Evolutionary conservation across 345 rosid genomes (phyloP), one percentile per base, ranked within the genome.

Genomic region (Reutealis trisperma): DNA sequence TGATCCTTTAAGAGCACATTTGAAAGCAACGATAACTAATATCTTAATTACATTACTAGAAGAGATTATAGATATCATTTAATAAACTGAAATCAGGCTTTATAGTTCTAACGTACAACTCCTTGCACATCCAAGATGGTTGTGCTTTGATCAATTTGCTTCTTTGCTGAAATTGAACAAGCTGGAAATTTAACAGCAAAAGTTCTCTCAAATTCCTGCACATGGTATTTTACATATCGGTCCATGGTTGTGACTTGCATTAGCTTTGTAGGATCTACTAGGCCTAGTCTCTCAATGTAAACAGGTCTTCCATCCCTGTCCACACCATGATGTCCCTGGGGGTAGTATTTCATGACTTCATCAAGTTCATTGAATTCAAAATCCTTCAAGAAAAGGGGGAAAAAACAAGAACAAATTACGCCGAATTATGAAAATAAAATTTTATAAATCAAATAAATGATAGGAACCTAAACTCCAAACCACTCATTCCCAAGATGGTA

Each of bases 121-220:
- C 99, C 97, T 78, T 93, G 96, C 75, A 96, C 99, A 86, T 96
- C 99, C 81, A 93, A 83, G 84, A 96, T 92, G 66, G 98, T 96
- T 62, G 99, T 93, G 76, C 98, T 96, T 80, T 93, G 98, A 83
- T 96, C 98, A 73, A 93, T 89, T 61, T 96, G 97, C 83, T 68
- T 91, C 80, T 89, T 89, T 54, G 97, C 94, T n/a, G 98, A 92
- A 65, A 96, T 79, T 41, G 99, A 86, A 75, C 98, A 93, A 37
- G 99, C 93, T 1, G 99, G 93, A 82, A 96, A 90, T 89, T 96
- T 93, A 32, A 77, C 83, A 8, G 76, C 83, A 79, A 96, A 92
- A 63, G 95, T 85, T 85, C 91, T 89, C 87, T 96, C 99, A 63
- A 96, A 96, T 86, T 92, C 99, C 87, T 79, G 89, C 1, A 96